Percentiles rank a stretch among this genome's conserved stretches.
phyloP scores from a whole-genome alignment of 2,329 filamentous ascomycete genomes.

The Penicillium sp. region DNA sequence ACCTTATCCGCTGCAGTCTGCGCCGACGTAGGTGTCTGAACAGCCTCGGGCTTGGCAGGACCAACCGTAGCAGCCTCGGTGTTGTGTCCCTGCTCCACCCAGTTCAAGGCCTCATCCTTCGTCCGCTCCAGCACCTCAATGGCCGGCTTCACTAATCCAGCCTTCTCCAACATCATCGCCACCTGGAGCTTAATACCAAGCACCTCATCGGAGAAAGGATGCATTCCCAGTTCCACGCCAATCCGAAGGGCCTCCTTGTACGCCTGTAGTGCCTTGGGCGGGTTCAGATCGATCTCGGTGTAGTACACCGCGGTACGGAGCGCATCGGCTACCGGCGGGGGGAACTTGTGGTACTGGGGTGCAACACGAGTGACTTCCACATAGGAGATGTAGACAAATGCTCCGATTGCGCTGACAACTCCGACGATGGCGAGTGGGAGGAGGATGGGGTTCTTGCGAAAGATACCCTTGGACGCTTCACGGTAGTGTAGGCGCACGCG shows the following conservation, averaged over 20 bases:
- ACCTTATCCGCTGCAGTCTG: slow-evolving; percentile 21
- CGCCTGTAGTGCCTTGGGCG: slow-evolving; percentile 75
- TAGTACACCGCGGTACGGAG: slow-evolving; percentile 85
- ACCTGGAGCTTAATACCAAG: slow-evolving; percentile 85
- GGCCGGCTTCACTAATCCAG: slow-evolving; percentile 67
- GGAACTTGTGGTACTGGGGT: slow-evolving; percentile 45
- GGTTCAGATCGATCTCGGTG: slow-evolving; percentile 73
- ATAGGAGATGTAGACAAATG: slow-evolving; percentile 45
- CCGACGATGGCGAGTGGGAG: slow-evolving; percentile 44
- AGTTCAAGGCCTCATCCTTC: slow-evolving; percentile 62
- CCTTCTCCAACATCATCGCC: slow-evolving; percentile 75
- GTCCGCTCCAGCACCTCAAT: slow-evolving; percentile 78
- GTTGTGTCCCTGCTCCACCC: slow-evolving; percentile 31
- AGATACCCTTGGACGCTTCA: slow-evolving; percentile 40
- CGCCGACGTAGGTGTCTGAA: slow-evolving; percentile 19
- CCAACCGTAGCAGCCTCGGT: slow-evolving; percentile 15
- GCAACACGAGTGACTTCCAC: slow-evolving; percentile 44
- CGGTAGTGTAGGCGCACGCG: slow-evolving; percentile 35
- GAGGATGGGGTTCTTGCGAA: slow-evolving; percentile 45
- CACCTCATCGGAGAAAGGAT: slow-evolving; percentile 88
- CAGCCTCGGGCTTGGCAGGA: slow-evolving; percentile 9
- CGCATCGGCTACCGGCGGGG: slow-evolving; percentile 52
- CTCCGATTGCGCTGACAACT: slow-evolving; percentile 32
- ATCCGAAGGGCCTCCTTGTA: slow-evolving; percentile 77
- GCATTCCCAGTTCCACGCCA: slow-evolving; percentile 72